phyloP scores from a whole-genome alignment of 2,329 filamentous ascomycete species.

The Aspergillus sp. region DNA sequence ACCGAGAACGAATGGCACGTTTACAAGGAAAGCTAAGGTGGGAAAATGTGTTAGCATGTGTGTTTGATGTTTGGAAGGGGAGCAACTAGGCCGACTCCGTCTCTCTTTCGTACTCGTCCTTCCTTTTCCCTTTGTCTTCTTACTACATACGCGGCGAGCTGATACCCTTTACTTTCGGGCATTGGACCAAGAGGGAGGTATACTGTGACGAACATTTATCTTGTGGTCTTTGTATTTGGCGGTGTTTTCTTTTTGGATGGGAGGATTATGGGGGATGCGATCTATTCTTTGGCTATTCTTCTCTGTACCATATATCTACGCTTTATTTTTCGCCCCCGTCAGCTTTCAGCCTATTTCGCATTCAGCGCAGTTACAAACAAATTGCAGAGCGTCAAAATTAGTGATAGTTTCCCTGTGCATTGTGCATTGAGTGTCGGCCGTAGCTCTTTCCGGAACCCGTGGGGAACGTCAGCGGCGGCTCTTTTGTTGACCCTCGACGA shows the following conservation, averaged over 20 bases:
- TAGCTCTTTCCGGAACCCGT: slow-evolving; percentile 13
- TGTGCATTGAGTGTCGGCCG: neutral
- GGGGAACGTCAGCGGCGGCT: slow-evolving; percentile 8
- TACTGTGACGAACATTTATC: slow-evolving; percentile 21
- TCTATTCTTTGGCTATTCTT: slow-evolving; percentile 7
- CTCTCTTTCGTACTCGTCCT: slow-evolving; percentile 9
- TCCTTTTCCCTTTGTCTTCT: slow-evolving; percentile 13
- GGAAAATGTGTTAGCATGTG: neutral
- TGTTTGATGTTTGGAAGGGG: neutral
- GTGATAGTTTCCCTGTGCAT: neutral
- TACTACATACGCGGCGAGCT: slow-evolving; percentile 20
- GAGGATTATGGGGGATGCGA: neutral
- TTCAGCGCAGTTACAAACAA: neutral
- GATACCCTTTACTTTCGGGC: slow-evolving; percentile 24
- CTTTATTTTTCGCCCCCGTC: slow-evolving; percentile 5
- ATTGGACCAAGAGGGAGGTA: slow-evolving; percentile 17
- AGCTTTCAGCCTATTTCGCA: slow-evolving; percentile 6
- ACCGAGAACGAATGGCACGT: slow-evolving; percentile 57
- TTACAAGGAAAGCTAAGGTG: slow-evolving; percentile 49
- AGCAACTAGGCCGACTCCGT: slow-evolving; percentile 1
- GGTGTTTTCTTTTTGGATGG: slow-evolving; percentile 18
- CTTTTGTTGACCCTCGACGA: slow-evolving; percentile 5
- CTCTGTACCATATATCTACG: slow-evolving; percentile 20
- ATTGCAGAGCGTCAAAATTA: neutral
- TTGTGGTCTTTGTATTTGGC: slow-evolving; percentile 17